Evolutionary conservation across 2,329 filamentous ascomycete species (phyloP).

Genomic region (Alternaria novae-zelandiae): DNA sequence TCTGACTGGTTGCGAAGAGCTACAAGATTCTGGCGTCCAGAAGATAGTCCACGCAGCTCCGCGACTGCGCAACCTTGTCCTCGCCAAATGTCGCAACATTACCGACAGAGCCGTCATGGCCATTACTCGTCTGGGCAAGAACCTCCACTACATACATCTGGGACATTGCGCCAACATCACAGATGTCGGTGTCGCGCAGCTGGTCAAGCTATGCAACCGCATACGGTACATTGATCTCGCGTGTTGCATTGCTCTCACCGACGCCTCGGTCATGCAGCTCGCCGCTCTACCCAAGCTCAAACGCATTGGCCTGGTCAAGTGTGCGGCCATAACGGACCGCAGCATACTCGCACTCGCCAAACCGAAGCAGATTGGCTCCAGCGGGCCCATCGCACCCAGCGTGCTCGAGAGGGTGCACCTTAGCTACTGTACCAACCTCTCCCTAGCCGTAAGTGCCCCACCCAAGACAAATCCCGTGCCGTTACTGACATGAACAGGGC

Average conservation of each 20-base stretch:
- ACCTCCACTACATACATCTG: slow-evolving; percentile 93
- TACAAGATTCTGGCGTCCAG: slow-evolving; percentile 86
- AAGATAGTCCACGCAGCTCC: slow-evolving; percentile 88
- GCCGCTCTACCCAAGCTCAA: slow-evolving; percentile 91
- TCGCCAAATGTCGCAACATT: slow-evolving; percentile 92
- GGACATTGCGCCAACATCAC: slow-evolving; percentile 93
- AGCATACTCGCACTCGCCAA: slow-evolving; percentile 86
- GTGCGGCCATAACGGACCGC: slow-evolving; percentile 83
- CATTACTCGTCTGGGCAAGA: slow-evolving; percentile 90
- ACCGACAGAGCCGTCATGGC: slow-evolving; percentile 87
- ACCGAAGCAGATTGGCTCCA: slow-evolving; percentile 62
- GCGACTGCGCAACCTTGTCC: slow-evolving; percentile 86
- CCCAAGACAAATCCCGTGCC: not conserved
- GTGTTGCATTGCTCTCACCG: slow-evolving; percentile 90
- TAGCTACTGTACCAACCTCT: slow-evolving; percentile 89
- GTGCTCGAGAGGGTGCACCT: slow-evolving; percentile 90
- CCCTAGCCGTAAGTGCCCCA: slow-evolving; percentile 69
- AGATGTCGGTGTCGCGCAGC: slow-evolving; percentile 81
- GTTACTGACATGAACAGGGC: slow-evolving; percentile 63
- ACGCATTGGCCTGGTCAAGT: slow-evolving; percentile 94
- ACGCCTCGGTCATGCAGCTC: slow-evolving; percentile 81
- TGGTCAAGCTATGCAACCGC: slow-evolving; percentile 86
- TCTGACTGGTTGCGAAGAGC: slow-evolving; percentile 81
- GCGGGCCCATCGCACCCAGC: slow-evolving; percentile 66
- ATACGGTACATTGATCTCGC: slow-evolving; percentile 97